phyloP scores from a whole-genome alignment of 352 stramenopile genomes.

The Thalassiosira mediterranea region DNA sequence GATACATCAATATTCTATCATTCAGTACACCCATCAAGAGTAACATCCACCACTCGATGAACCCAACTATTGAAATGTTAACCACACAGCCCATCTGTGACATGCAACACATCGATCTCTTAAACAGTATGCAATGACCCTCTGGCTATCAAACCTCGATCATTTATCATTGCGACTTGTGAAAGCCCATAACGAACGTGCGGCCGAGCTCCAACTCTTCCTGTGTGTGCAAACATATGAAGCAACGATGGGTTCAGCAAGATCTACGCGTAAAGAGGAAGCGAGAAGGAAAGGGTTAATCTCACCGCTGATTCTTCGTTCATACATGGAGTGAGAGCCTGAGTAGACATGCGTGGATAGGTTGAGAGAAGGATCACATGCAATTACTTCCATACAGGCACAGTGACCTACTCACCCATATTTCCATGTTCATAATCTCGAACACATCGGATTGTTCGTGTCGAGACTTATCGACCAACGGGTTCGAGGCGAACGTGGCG shows the following conservation, averaged over 20 bases:
- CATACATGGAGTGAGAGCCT: constrained; percentile 44
- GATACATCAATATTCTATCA: too few relatives aligned
- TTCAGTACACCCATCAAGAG: too few relatives aligned
- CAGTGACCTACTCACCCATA: constrained; percentile 20
- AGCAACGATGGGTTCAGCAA: too few relatives aligned
- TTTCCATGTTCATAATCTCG: constrained; percentile 45
- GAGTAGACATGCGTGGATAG: not conserved
- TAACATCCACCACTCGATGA: too few relatives aligned
- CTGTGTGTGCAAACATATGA: too few relatives aligned
- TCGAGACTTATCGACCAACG: constrained; percentile 11
- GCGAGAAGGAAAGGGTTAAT: too few relatives aligned
- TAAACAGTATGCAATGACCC: too few relatives aligned
- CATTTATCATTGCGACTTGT: not conserved
- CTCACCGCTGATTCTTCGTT: constrained; percentile 32
- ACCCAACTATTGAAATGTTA: too few relatives aligned
- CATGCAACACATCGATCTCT: too few relatives aligned
- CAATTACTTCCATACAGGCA: not conserved
- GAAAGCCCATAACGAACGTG: constrained; percentile 28
- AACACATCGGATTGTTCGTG: constrained; percentile 13
- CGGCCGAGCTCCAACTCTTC: constrained; percentile 34
- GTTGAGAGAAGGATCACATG: constrained; percentile 1
- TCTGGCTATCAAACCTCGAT: not conserved
- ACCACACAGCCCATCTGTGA: too few relatives aligned
- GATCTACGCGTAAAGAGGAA: too few relatives aligned
- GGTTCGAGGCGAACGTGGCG: constrained; percentile 30